Conservation (phyloP, 1,284 basidiomycete species). For the Austroboletus novae-zelandiae region DNA sequence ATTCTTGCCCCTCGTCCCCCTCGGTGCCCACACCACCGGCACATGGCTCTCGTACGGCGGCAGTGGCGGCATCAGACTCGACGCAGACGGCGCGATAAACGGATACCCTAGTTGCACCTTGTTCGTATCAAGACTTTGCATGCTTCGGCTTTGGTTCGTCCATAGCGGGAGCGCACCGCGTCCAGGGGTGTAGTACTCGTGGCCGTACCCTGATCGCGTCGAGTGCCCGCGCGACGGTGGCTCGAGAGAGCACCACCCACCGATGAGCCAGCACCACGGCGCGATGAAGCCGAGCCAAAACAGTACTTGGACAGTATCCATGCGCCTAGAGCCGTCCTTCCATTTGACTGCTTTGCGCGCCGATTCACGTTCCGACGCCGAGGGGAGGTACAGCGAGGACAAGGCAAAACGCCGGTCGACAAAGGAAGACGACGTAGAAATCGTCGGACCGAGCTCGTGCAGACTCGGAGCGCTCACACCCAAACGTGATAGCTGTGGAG, state of each 20-base stretch:
- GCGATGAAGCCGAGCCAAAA: slow-evolving; percentile 70
- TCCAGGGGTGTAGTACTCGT: not conserved
- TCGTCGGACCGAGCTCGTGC: slow-evolving; percentile 21
- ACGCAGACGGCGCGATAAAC: slow-evolving; percentile 32
- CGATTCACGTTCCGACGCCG: slow-evolving; percentile 21
- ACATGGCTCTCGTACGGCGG: slow-evolving; percentile 20
- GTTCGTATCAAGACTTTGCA: slow-evolving; percentile 23
- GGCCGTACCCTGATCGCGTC: slow-evolving; percentile 1
- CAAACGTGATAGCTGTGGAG: slow-evolving; percentile 8
- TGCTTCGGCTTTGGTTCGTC: slow-evolving; percentile 24
- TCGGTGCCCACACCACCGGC: not conserved
- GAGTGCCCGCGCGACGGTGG: slow-evolving; percentile 2
- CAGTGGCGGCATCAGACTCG: slow-evolving; percentile 24
- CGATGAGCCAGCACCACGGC: slow-evolving; percentile 68
- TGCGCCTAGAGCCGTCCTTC: slow-evolving; percentile 28
- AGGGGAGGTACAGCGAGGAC: slow-evolving; percentile 28
- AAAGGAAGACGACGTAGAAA: slow-evolving; percentile 33
- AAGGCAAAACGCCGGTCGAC: slow-evolving; percentile 33
- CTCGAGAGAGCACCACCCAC: slow-evolving; percentile 54
- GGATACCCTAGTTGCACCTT: slow-evolving; percentile 29
- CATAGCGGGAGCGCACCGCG: slow-evolving; percentile 32
- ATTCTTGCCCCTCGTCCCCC: slow-evolving; percentile 18
- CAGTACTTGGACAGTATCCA: slow-evolving; percentile 52
- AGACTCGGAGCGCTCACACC: slow-evolving; percentile 31
- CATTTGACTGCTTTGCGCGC: slow-evolving; percentile 14